Evolutionary conservation across 225 moss, liverwort and hornwort genomes (phyloP), one percentile per base, ranked within the genome.

Genomic region (Polytrichum formosum): DNA sequence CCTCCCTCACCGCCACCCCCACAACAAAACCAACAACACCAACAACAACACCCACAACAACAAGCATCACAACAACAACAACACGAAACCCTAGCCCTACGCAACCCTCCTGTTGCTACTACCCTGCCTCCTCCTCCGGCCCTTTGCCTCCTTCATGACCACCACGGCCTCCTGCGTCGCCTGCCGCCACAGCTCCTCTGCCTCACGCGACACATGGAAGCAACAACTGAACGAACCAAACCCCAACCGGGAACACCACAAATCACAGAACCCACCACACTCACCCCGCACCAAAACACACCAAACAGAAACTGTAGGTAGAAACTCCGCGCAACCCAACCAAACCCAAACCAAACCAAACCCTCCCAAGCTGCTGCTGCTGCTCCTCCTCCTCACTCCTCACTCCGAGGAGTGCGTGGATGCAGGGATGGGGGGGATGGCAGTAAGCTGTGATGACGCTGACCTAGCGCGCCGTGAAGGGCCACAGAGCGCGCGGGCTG

Each of bases 1-100:
- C 82, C 73, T 77, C 72, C 70, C 86, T 86, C 64, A 33, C 80
- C 58, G 5, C 20, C 22, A 4, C 20, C 56, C 0, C 55, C 20
- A 0, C 56, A 21, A 58, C 20, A 1, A 6, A 21, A 1, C 58
- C 9, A 0, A n/a, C 58, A 20, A 6, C 21, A 20, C n/a, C 21
- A 35, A 2, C 8, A 35, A n/a, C 21, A n/a, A 56, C 19, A n/a
- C 6, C n/a, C n/a, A 21, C n/a, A 31, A 9, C 35, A 35, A 58
- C 23, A 22, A 58, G 1, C 26, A 26, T 6, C 7, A 21, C 21
- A 58, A 58, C 58, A 21, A 20, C 58, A 37, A 10, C 46, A 4
- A 13, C 13, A 46, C 13, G 13, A 46, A 46, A 46, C 46, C 46
- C 46, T 46, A 46, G 46, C 46, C 46, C 46, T 46, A 46, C 46